These are phyloP conservation scores for Trichoderma afroharzianum DNA, from an alignment of 2,329 filamentous ascomycete genomes.

Conservation along the genomic window DNA sequence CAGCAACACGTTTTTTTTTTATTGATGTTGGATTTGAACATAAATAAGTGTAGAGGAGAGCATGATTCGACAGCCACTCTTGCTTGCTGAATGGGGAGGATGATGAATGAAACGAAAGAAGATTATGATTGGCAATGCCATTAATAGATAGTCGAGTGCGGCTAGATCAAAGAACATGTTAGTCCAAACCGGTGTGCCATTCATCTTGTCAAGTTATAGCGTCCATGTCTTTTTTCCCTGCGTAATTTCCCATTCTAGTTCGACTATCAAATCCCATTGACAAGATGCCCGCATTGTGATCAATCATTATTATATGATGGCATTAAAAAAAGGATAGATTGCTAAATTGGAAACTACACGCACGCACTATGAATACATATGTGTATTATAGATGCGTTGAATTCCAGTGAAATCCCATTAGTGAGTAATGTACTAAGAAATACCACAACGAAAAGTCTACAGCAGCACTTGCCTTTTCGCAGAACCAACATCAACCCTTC, in stretches of 20 bases:
- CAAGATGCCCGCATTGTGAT: too few species aligned
- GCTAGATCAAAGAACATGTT: constrained; percentile 16
- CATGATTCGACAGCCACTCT: background rate
- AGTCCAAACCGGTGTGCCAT: background rate
- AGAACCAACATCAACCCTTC: background rate
- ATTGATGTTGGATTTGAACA: constrained; percentile 10
- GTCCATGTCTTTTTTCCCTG: too few species aligned
- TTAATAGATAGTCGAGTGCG: constrained; percentile 25
- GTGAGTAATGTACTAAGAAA: too few species aligned
- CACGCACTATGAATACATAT: too few species aligned
- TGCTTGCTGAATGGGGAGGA: constrained; percentile 16
- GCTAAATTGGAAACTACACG: too few species aligned
- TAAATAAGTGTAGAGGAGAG: background rate
- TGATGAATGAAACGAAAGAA: constrained; percentile 21
- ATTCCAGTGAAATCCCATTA: background rate
- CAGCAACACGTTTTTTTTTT: background rate
- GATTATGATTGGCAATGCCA: constrained; percentile 21
- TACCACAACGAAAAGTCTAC: background rate
- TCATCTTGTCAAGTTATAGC: too few species aligned
- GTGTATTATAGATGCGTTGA: too few species aligned
- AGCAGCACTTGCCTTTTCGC: background rate
- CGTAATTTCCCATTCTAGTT: too few species aligned
- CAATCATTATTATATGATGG: too few species aligned
- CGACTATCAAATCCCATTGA: too few species aligned
- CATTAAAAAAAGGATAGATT: too few species aligned